phyloP scores from a whole-genome alignment of 1,284 basidiomycete genomes.

The Puccinia hordei region DNA sequence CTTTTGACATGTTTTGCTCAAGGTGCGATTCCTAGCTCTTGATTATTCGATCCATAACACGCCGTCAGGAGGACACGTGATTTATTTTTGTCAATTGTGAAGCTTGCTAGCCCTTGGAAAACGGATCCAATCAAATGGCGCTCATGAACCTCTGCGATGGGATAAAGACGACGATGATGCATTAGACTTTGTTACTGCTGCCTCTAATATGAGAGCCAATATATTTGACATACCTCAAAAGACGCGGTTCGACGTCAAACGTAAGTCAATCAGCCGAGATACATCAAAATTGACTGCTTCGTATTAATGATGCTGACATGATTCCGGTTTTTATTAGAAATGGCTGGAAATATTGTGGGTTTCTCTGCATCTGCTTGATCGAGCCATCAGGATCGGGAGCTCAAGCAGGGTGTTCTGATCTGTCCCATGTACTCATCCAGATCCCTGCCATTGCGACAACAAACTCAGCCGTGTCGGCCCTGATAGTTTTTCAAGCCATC shows the following conservation, averaged over 20 bases:
- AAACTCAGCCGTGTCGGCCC: constrained; percentile 92
- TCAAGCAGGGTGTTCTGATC: not conserved
- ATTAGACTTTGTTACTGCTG: constrained; percentile 91
- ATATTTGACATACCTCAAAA: constrained; percentile 86
- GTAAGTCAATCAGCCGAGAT: constrained; percentile 61
- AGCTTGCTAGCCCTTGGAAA: constrained; percentile 77
- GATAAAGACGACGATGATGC: constrained; percentile 99
- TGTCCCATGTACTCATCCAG: not conserved
- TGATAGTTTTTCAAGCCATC: constrained; percentile 88
- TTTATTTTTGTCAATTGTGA: constrained; percentile 25
- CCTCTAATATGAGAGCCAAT: constrained; percentile 85
- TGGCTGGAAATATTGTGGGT: constrained; percentile 88
- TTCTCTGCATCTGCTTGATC: not conserved
- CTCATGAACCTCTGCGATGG: constrained; percentile 73
- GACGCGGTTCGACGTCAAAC: constrained; percentile 95
- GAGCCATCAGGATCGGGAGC: not conserved
- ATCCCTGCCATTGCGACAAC: constrained; percentile 99
- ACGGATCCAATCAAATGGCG: constrained; percentile 71
- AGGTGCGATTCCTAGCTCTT: constrained; percentile 29
- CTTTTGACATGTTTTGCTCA: constrained; percentile 48
- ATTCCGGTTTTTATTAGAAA: constrained; percentile 67
- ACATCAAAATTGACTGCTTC: constrained; percentile 6
- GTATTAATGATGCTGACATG: not conserved
- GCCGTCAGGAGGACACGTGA: constrained; percentile 61
- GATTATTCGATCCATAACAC: constrained; percentile 65